Evolutionary conservation across 164 flowering plant species (phyloP).

Genomic region (Vitis riparia): DNA sequence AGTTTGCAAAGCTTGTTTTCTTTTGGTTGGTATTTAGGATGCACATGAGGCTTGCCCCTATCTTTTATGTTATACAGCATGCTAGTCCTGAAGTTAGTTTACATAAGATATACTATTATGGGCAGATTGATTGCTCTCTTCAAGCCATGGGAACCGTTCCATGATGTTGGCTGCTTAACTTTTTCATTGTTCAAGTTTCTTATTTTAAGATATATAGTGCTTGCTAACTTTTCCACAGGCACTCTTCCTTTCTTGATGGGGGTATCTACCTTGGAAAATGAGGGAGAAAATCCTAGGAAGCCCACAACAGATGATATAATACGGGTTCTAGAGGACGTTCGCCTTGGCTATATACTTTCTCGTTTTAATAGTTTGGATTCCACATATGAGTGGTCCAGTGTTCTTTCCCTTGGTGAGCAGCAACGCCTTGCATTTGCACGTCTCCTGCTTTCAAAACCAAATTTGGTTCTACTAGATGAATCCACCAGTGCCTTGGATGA

Average conservation of each 20-base stretch:
- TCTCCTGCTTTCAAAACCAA: constrained; percentile 78
- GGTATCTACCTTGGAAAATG: constrained; percentile 19
- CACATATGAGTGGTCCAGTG: constrained; percentile 84
- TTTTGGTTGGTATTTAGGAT: too few relatives aligned
- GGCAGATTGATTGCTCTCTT: too few relatives aligned
- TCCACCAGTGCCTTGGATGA: constrained; percentile 96
- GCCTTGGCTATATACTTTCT: constrained; percentile 65
- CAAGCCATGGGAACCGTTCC: too few relatives aligned
- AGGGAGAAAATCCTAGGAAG: constrained; percentile 24
- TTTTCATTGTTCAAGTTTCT: too few relatives aligned
- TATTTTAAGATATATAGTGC: too few relatives aligned
- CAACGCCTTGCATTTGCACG: constrained; percentile 98
- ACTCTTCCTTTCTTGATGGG: constrained; percentile 56
- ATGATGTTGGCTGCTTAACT: too few relatives aligned
- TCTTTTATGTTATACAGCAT: too few relatives aligned
- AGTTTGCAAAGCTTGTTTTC: too few relatives aligned
- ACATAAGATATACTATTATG: too few relatives aligned
- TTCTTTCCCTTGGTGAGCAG: constrained; percentile 98
- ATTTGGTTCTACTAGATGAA: constrained; percentile 83
- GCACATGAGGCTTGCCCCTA: too few relatives aligned
- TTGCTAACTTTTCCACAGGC: constrained; percentile 30
- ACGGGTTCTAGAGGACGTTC: constrained; percentile 71
- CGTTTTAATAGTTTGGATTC: constrained; percentile 74
- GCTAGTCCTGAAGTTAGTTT: too few relatives aligned
- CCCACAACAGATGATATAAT: constrained; percentile 71